Base-by-base conservation (phyloP, 352 stramenopile species). In the Salisapilia sapeloensis region DNA sequence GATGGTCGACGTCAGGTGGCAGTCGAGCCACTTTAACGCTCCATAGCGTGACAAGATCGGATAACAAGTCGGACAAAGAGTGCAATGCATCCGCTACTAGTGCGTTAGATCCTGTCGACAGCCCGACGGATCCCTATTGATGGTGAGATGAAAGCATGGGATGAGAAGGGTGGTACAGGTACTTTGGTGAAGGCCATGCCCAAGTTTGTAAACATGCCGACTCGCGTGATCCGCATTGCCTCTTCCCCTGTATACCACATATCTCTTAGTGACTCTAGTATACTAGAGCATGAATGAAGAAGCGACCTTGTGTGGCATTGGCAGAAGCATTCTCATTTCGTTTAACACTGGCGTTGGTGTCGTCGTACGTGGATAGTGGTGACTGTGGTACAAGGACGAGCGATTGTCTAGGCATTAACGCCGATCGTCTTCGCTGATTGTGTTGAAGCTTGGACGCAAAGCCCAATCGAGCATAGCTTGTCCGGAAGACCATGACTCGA, bases 11-110 rank as follows among this genome's bases (percentile, higher is more conserved):
- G 44, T 98, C 93, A 3, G 93, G 82, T 11, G 93, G 93, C 11
- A 97, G 58, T 14, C 90, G 65, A 26, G 81, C 84, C 18, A 97
- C 60, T 29, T 75, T 61, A 15, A 97, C 80, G 24, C 74, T 86
- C 78, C 78, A 97, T 4, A 98, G 57, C 16, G 94, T 98, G 23
- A 98, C 91, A 46, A 97, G 84, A 48, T 98, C 94, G 17, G 70
- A 94, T 23, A 97, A 62, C 33, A 98, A 58, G 65, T 98, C 94
- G 7, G 72, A 95, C 4, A 98, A 46, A 10, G 84, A 97, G 64
- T 98, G 94, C 13, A 78, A 89, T 0, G 94, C 92, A 53, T 98
- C 94, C 3, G 92, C 89, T 19, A 98, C 65, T 40, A 98, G 55
- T 15, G 84, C 92, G 8, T 71, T 92, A 12, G 81, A 96, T 53